These are phyloP conservation scores for Daedalea quercina DNA, from an alignment of 768 basidiomycete species.

Conservation along the genomic window DNA sequence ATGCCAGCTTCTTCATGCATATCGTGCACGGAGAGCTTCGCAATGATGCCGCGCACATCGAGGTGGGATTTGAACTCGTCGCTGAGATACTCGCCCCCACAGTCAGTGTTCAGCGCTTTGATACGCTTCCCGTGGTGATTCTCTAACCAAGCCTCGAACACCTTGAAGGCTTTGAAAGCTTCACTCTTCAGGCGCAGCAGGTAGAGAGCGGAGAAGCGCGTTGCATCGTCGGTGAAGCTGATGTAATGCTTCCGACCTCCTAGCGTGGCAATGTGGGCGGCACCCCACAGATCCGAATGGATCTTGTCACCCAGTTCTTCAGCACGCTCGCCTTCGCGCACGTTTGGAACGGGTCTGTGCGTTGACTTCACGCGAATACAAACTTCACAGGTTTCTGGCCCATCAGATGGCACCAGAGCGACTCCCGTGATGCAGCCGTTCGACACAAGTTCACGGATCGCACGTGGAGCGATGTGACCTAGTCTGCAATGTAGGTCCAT, in stretches of 20 bases:
- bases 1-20: constrained; percentile 39
- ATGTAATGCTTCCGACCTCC: constrained; percentile 17
- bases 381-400: constrained; percentile 28
- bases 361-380: constrained; percentile 29
- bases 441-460: constrained; percentile 17
- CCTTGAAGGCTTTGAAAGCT: constrained; percentile 24
- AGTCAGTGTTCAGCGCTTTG: constrained; percentile 32
- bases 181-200: constrained; percentile 31
- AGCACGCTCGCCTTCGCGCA: constrained; percentile 29
- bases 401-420: constrained; percentile 8
- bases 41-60: constrained; percentile 29
- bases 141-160: constrained; percentile 27
- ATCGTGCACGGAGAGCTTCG: constrained; percentile 33
- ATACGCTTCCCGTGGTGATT: constrained; percentile 27
- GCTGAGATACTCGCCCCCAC: constrained; percentile 28
- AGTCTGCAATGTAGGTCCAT: constrained; percentile 25
- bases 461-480: constrained; percentile 26
- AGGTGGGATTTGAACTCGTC: constrained; percentile 26
- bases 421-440: constrained; percentile 27
- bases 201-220: constrained; percentile 17
- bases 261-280: constrained; percentile 24
- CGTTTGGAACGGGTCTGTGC: constrained; percentile 12
- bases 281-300: constrained; percentile 42
- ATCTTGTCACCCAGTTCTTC: constrained; percentile 30
- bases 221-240: constrained; percentile 25